A percentile compares a stretch with the other conserved stretches of the same genome.
phyloP scores from a whole-genome alignment of 768 basidiomycete species.

The Arthromyces matolae region DNA sequence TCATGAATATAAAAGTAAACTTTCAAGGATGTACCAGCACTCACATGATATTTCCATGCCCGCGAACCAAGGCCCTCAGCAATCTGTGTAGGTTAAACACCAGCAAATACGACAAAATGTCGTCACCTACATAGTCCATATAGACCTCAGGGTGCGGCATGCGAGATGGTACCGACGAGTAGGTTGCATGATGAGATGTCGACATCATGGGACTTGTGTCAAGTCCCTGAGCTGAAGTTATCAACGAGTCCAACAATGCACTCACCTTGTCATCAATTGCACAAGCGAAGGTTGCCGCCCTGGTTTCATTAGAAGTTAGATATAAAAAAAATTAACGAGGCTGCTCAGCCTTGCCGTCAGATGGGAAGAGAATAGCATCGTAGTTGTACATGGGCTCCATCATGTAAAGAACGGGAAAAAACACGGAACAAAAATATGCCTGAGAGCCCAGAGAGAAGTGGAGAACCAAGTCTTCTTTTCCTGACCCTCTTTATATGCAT shows the following conservation, averaged over 20 bases:
- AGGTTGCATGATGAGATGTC: slow-evolving; percentile 40
- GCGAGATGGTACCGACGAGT: slow-evolving; percentile 46
- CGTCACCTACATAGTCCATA: slow-evolving; percentile 67
- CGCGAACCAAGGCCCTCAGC: slow-evolving; percentile 66
- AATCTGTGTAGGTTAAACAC: slow-evolving; percentile 35
- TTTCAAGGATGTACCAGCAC: no score
- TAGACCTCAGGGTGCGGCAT: slow-evolving; percentile 82
- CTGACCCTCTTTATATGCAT: slow-evolving; percentile 19
- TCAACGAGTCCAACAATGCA: slow-evolving; percentile 12
- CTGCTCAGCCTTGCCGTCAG: slow-evolving; percentile 50
- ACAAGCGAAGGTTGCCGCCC: slow-evolving; percentile 73
- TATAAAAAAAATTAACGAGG: background rate
- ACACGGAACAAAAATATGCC: slow-evolving; percentile 12
- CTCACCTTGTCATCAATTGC: slow-evolving; percentile 68
- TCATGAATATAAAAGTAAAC: no score
- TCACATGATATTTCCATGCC: slow-evolving; percentile 72
- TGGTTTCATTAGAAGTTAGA: slow-evolving; percentile 15
- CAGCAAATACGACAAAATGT: slow-evolving; percentile 1
- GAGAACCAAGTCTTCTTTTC: slow-evolving; percentile 19
- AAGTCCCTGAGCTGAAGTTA: background rate
- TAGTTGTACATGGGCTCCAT: slow-evolving; percentile 68
- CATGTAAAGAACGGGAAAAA: slow-evolving; percentile 8
- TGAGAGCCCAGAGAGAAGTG: slow-evolving; percentile 11
- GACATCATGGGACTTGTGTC: slow-evolving; percentile 39
- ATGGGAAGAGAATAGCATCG: slow-evolving; percentile 74